Evolutionary conservation across 129 eudicot genomes (phyloP), one percentile per base, ranked within the genome.

Genomic region (Scalesia atractyloides): DNA sequence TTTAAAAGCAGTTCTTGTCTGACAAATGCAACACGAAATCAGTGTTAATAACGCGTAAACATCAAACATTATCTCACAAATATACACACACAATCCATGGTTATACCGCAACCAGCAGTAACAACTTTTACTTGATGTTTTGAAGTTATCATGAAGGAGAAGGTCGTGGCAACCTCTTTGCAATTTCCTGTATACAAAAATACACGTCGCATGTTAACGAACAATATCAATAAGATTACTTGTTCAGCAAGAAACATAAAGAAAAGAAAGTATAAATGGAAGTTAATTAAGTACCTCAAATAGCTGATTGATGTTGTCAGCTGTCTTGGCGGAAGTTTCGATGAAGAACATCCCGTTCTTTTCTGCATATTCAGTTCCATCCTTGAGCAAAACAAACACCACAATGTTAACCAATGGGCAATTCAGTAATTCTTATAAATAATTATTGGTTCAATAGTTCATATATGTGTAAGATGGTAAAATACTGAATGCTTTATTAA

Each of bases 311-410:
- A 94, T 90, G 84, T 94, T 94, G 78, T 94, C 99, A 65, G 99
- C 99, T 0, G 99, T 94, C 78, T 94, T 94, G 37, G 99, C 99
- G 73, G 99, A 94, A 34, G 99, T 94, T 86, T 94, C 99, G 15
- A 94, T 94, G 71, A 90, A 94, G 77, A 90, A 90, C 99, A 94
- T 94, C 37, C 99, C 97, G 72, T 94, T 94, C 89, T 88, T 90
- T 73, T 94, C 94, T 0, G 99, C 99, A 63, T 83, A 86, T 50
- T 94, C 91, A 3, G 69, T 83, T 72, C 97, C 99, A 68, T 86
- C 96, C 99, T 94, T 82, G 60, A 60, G 62, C 14, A 41, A 69
- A 69, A 61, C 15, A 68, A 82, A 74, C 5, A 73, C 2, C 59
- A 22, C 62, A 24, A 30, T 37, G 65, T 60, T 52, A 36, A 24